phyloP scores from a whole-genome alignment of 352 stramenopile genomes.

The Nothophytophthora sp. region DNA sequence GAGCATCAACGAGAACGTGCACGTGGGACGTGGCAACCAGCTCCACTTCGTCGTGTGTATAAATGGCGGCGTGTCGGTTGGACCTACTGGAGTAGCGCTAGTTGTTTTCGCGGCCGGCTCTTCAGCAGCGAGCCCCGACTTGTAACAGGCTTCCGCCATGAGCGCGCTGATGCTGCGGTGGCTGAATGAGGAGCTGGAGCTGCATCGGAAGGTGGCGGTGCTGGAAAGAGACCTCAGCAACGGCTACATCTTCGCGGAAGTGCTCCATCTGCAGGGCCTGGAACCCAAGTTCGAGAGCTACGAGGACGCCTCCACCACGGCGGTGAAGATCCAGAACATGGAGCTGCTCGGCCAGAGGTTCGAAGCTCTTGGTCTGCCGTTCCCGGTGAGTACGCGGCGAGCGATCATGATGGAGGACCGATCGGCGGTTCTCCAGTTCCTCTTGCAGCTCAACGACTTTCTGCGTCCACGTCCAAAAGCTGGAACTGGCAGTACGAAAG shows the following conservation, averaged over 20 bases:
- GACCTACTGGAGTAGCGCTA: too few species aligned
- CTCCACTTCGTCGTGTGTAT: too few species aligned
- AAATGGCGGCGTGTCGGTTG: too few species aligned
- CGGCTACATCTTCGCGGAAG: conserved; percentile 63
- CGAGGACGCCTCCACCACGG: conserved; percentile 27
- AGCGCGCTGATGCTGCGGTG: conserved; percentile 61
- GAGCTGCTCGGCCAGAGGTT: conserved; percentile 51
- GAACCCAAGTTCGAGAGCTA: conserved; percentile 55
- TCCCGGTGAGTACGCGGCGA: conserved; percentile 42
- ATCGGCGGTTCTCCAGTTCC: conserved; percentile 49
- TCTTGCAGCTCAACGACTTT: conserved; percentile 63
- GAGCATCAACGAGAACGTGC: too few species aligned
- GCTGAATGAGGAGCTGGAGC: conserved; percentile 63
- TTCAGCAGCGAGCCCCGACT: too few species aligned
- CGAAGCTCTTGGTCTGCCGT: conserved; percentile 33
- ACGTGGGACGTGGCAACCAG: too few species aligned
- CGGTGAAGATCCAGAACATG: conserved; percentile 60
- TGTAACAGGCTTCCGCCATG: too few species aligned
- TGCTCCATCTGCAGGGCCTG: conserved; percentile 51
- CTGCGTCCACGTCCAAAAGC: conserved; percentile 28
- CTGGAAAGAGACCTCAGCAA: conserved; percentile 72
- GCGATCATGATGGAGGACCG: conserved; percentile 73
- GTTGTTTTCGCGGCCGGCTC: too few species aligned
- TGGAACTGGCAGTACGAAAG: conserved; percentile 8
- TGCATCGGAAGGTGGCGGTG: conserved; percentile 45